Evolutionary conservation across 2,329 filamentous ascomycete species (phyloP), one percentile per base, ranked within the genome.

Genomic region (Apiospora malaysiana): DNA sequence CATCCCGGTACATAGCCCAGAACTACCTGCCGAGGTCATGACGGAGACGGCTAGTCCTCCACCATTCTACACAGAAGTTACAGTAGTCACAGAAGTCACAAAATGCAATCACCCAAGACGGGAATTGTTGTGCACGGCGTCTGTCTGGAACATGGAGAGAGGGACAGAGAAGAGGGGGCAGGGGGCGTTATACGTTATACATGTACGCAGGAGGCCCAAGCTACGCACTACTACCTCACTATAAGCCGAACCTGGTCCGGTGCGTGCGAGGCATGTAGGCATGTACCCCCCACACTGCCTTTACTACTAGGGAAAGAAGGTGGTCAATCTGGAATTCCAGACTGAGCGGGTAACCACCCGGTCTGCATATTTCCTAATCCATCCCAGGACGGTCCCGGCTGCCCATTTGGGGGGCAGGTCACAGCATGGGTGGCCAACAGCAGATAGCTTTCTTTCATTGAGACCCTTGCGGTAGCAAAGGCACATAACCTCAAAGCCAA

Each of bases 291-390:
- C 56, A 59, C 27, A n/a, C 32, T 40, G 27, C 56, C 10, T 8
- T 37, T 63, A n/a, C n/a, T n/a, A n/a, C n/a, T n/a, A n/a, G n/a
- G 56, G 56, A 63, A 63, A 40, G 32, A 23, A n/a, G 18, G 21
- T 63, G 56, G 56, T n/a, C 8, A 40, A 40, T 63, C 56, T 63
- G 56, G 56, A 63, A 63, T 63, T 63, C 56, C 56, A 63, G 56
- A 63, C 56, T 8, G 32, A n/a, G 56, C 56, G 56, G 56, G 27
- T 63, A 63, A 18, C 56, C 32, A 37, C 56, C 56, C 56, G 56
- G 56, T 59, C 3, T 51, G 21, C 27, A 40, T 10, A 63, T 40
- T 40, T 40, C 32, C 21, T n/a, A 23, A 63, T 40, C 56, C 56
- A 63, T 32, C 10, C 32, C n/a, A 32, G 56, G 40, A 63, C 18